Percentiles rank a stretch among this genome's conserved stretches.
Evolutionary conservation across 345 rosid genomes (phyloP).

Genomic region (Erucastrum elatum): DNA sequence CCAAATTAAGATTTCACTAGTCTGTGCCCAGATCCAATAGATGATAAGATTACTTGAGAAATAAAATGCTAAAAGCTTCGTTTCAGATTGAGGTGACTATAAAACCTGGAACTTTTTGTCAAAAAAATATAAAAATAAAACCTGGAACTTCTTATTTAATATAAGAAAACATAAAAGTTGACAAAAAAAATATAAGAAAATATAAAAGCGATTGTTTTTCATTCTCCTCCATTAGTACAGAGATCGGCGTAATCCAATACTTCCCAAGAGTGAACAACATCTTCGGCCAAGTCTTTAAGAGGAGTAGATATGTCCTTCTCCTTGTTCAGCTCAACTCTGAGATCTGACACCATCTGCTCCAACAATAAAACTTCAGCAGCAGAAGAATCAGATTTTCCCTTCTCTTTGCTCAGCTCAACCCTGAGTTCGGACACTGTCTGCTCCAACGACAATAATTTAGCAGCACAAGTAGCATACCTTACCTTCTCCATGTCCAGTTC

Average conservation of each 20-base stretch:
- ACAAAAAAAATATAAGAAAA: not conserved
- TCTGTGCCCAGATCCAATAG: too few species aligned
- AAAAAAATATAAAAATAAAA: too few species aligned
- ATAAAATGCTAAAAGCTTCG: not conserved
- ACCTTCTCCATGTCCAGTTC: not conserved
- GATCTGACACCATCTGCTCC: not conserved
- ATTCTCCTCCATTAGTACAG: not conserved
- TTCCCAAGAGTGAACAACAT: not conserved
- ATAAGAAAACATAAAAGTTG: not conserved
- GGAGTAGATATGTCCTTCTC: not conserved
- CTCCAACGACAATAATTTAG: not conserved
- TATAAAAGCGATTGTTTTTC: not conserved
- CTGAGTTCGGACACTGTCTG: not conserved
- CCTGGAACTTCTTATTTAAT: not conserved
- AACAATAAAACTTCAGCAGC: not conserved
- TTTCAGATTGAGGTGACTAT: not conserved
- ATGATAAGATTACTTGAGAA: too few species aligned
- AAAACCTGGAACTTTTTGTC: not conserved
- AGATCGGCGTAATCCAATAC: not conserved
- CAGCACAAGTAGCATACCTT: not conserved
- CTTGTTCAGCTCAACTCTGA: not conserved
- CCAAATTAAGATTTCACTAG: too few species aligned
- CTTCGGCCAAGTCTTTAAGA: not conserved
- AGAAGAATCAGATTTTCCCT: not conserved
- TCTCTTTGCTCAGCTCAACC: not conserved